phyloP scores from a whole-genome alignment of 805 yeast species.

The Candida tibetensis region DNA sequence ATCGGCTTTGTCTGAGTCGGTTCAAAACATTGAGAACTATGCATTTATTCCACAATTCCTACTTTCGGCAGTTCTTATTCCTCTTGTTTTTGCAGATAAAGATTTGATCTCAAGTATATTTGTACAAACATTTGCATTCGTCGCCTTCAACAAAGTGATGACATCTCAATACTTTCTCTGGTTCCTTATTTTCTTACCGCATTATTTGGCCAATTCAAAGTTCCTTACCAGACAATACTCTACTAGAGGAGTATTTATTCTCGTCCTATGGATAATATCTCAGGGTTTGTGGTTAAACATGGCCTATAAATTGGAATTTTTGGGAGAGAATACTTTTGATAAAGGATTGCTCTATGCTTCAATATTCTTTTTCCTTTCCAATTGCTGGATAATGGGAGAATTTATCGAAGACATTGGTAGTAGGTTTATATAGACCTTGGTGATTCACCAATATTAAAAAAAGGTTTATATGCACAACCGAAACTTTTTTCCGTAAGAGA shows the following conservation, averaged over 20 bases:
- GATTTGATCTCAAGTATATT: constrained; percentile 35
- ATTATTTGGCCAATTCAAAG: constrained; percentile 52
- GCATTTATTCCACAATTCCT: constrained; percentile 85
- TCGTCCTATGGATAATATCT: constrained; percentile 60
- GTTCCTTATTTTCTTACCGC: constrained; percentile 85
- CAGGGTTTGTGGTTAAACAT: constrained; percentile 78
- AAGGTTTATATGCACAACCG: background rate
- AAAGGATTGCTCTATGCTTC: constrained; percentile 58
- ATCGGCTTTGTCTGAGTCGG: constrained; percentile 33
- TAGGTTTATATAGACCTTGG: background rate
- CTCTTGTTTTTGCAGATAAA: constrained; percentile 38
- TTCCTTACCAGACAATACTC: constrained; percentile 18
- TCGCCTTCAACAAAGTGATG: constrained; percentile 54
- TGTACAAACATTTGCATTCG: constrained; percentile 44
- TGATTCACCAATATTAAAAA: background rate
- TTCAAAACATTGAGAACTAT: constrained; percentile 42
- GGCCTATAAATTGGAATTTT: constrained; percentile 79
- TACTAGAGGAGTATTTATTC: constrained; percentile 38
- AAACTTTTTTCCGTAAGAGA: background rate
- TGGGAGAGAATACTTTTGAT: constrained; percentile 64
- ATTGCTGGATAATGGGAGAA: constrained; percentile 57
- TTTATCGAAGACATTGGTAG: constrained; percentile 46
- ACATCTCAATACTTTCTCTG: constrained; percentile 96
- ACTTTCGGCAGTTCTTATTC: constrained; percentile 57
- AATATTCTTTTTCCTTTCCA: constrained; percentile 55